These are phyloP conservation scores for Flammula alnicola DNA, from an alignment of 1,284 basidiomycete genomes.

Conservation along the genomic window DNA sequence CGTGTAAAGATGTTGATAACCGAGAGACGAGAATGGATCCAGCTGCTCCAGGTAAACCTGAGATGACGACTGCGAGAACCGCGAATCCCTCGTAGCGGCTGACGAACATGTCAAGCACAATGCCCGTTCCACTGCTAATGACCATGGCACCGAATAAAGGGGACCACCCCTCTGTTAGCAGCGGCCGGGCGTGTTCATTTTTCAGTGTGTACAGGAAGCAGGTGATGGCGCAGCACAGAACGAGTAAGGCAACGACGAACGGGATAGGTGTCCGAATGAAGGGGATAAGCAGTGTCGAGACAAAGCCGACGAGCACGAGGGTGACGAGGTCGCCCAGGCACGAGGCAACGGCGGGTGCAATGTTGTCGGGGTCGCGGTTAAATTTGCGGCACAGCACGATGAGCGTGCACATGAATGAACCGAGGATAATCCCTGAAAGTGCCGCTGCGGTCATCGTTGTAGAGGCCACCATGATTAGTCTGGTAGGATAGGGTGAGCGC, in stretches of 20 bases:
- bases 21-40: slow-evolving; percentile 93
- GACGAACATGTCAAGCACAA: slow-evolving; percentile 91
- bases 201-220: slow-evolving; percentile 61
- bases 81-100: slow-evolving; percentile 88
- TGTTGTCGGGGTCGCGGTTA: slow-evolving; percentile 92
- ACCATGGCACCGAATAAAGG: slow-evolving; percentile 93
- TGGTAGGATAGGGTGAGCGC: slow-evolving; percentile 32
- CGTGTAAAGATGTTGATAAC: slow-evolving; percentile 85
- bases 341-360: slow-evolving; percentile 91
- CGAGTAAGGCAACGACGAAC: slow-evolving; percentile 61
- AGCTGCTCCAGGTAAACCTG: slow-evolving; percentile 85
- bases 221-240: slow-evolving; percentile 58
- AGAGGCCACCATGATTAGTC: slow-evolving; percentile 85
- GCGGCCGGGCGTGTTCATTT: slow-evolving; percentile 69
- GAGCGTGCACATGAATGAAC: slow-evolving; percentile 91
- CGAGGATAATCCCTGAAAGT: slow-evolving; percentile 79
- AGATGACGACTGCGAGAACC: slow-evolving; percentile 84
- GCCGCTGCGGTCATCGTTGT: slow-evolving; percentile 90
- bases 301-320: slow-evolving; percentile 74
- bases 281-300: slow-evolving; percentile 68
- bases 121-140: slow-evolving; percentile 89
- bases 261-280: slow-evolving; percentile 71
- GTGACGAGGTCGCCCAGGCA: slow-evolving; percentile 94
- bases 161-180: slow-evolving; percentile 86
- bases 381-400: slow-evolving; percentile 81